phyloP scores from a whole-genome alignment of 139 green algal species.

The Chlamydomonas sphaeroides region DNA sequence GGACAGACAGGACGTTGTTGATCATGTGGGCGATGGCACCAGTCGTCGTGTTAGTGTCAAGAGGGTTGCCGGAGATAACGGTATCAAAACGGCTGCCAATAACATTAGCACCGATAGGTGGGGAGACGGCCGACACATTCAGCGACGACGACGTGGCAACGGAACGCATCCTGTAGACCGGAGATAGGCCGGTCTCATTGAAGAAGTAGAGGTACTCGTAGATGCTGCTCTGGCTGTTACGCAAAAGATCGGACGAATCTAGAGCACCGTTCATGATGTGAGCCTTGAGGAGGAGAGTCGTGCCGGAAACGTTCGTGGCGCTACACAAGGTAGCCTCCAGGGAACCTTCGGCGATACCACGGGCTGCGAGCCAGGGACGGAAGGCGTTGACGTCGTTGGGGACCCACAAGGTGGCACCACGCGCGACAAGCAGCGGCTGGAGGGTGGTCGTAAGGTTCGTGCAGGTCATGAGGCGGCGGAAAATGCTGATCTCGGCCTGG shows the following conservation, averaged over 20 bases:
- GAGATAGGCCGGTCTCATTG: no score
- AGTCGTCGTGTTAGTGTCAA: no score
- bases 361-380: not conserved
- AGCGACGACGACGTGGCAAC: no score
- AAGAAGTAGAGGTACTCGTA: not conserved
- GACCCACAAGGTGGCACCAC: no score
- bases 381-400: slow-evolving; percentile 4
- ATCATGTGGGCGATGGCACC: slow-evolving; percentile 1
- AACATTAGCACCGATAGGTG: not conserved
- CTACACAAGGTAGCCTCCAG: not conserved
- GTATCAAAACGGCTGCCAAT: slow-evolving; percentile 1
- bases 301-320: not conserved
- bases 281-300: not conserved
- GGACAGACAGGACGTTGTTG: not conserved
- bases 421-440: not conserved
- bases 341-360: not conserved
- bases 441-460: not conserved
- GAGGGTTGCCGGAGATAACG: not conserved
- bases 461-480: not conserved
- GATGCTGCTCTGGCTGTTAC: no score
- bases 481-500: slow-evolving; percentile 1
- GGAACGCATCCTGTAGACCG: no score
- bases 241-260: no score
- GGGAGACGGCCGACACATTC: not conserved
- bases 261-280: not conserved